A percentile compares a stretch with the other conserved stretches of the same genome.
Evolutionary conservation across 2,329 filamentous ascomycete genomes (phyloP).

Genomic region (Pseudogymnoascus sp.): DNA sequence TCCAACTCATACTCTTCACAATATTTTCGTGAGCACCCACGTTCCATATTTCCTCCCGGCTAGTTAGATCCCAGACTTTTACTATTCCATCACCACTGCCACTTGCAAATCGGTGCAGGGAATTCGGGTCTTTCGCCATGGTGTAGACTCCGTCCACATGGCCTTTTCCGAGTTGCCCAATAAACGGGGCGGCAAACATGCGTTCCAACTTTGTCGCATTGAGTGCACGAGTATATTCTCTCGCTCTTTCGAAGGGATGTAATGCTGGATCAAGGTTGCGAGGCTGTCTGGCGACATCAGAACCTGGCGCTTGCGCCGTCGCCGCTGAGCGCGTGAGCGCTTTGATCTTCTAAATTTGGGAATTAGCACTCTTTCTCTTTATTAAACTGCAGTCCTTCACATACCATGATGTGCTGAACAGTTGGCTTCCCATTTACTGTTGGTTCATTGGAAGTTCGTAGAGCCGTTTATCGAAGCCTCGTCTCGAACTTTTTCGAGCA

Average conservation of each 20-base stretch:
- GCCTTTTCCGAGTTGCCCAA: conserved; percentile 79
- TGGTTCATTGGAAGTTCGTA: not conserved
- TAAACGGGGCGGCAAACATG: conserved; percentile 80
- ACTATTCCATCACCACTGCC: conserved; percentile 88
- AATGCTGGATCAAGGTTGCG: conserved; percentile 75
- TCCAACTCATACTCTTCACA: conserved; percentile 88
- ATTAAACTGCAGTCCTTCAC: not conserved
- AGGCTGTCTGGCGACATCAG: conserved; percentile 56
- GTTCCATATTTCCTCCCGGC: conserved; percentile 67
- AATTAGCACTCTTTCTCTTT: not conserved
- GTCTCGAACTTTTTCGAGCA: conserved; percentile 12
- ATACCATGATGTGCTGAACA: conserved; percentile 24
- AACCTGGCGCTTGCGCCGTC: conserved; percentile 60
- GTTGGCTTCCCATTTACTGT: conserved; percentile 11
- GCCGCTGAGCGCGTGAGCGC: conserved; percentile 59
- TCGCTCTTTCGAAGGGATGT: conserved; percentile 84
- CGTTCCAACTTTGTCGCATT: conserved; percentile 89
- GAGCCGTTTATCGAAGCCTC: not conserved
- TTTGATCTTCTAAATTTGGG: conserved; percentile 47
- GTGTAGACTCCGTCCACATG: conserved; percentile 88
- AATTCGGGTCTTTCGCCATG: conserved; percentile 72
- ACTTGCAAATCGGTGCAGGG: conserved; percentile 68
- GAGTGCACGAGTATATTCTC: conserved; percentile 72
- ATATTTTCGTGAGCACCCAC: conserved; percentile 85
- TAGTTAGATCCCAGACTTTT: conserved; percentile 83